These are phyloP conservation scores for Fusarium miscanthi DNA, from an alignment of 2,329 filamentous ascomycete genomes.

Conservation along the genomic window DNA sequence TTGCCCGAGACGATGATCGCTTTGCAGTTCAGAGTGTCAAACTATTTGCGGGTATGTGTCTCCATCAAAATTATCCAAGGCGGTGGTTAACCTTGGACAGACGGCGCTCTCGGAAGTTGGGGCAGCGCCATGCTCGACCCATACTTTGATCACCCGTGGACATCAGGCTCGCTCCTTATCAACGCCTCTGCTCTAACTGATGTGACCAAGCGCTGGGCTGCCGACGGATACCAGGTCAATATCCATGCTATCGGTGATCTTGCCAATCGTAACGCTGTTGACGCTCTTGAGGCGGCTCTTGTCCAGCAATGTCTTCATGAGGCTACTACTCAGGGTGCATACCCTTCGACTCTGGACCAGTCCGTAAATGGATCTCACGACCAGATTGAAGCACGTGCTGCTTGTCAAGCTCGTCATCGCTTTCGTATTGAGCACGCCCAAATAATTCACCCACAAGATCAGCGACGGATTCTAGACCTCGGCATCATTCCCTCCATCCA, in stretches of 20 bases:
- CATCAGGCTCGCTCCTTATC: conserved; percentile 72
- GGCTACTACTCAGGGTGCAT: conserved; percentile 34
- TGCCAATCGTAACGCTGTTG: conserved; percentile 72
- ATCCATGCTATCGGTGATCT: conserved; percentile 79
- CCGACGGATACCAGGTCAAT: conserved; percentile 73
- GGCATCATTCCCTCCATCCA: conserved; percentile 76
- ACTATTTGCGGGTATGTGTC: conserved; percentile 69
- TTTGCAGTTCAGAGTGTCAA: conserved; percentile 73
- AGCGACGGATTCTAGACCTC: conserved; percentile 66
- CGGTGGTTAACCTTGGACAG: conserved; percentile 49
- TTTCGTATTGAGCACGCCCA: conserved; percentile 79
- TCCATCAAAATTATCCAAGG: too few relatives aligned
- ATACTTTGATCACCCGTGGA: conserved; percentile 71
- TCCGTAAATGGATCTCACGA: conserved; percentile 6
- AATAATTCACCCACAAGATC: conserved; percentile 75
- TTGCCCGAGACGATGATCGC: conserved; percentile 58
- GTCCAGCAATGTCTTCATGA: conserved; percentile 61
- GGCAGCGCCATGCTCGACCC: conserved; percentile 78
- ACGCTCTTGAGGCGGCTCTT: conserved; percentile 70
- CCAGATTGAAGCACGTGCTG: conserved; percentile 48
- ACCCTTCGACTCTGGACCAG: neutral
- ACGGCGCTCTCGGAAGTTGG: conserved; percentile 77
- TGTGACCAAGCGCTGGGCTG: conserved; percentile 68
- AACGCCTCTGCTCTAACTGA: conserved; percentile 68
- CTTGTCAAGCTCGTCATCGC: conserved; percentile 65